phyloP scores from a whole-genome alignment of 495 filamentous ascomycete genomes.

The Rhypophila decipiens region DNA sequence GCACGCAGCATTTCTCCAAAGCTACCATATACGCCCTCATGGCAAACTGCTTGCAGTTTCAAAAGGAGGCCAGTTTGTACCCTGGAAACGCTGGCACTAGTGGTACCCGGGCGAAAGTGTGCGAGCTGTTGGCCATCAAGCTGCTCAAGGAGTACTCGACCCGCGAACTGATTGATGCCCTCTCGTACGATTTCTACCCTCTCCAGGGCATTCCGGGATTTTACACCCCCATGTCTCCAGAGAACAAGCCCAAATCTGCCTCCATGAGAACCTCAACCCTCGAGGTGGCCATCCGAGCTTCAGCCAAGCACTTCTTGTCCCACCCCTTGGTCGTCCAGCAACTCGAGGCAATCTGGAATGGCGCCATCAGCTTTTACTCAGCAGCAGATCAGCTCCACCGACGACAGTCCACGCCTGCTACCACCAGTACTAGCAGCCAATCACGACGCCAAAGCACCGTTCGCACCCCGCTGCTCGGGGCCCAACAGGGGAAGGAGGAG shows the following conservation, averaged over 20 bases:
- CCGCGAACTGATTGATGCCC: slow-evolving; percentile 80
- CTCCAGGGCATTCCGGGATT: slow-evolving; percentile 60
- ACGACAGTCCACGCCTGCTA: slow-evolving; percentile 13
- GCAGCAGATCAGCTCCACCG: slow-evolving; percentile 77
- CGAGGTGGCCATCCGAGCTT: slow-evolving; percentile 82
- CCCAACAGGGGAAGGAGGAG: slow-evolving; percentile 33
- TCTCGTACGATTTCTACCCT: slow-evolving; percentile 91
- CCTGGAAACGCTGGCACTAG: slow-evolving; percentile 77
- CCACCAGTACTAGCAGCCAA: slow-evolving; percentile 10
- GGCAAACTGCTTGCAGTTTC: slow-evolving; percentile 89
- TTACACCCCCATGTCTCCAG: slow-evolving; percentile 40
- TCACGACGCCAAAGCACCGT: slow-evolving; percentile 28
- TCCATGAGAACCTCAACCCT: slow-evolving; percentile 79
- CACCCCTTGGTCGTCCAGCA: slow-evolving; percentile 89
- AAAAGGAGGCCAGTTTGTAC: slow-evolving; percentile 73
- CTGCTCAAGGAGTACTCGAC: slow-evolving; percentile 82
- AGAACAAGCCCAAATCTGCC: slow-evolving; percentile 33
- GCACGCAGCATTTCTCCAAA: slow-evolving; percentile 69
- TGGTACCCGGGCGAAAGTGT: slow-evolving; percentile 75
- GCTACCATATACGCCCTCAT: slow-evolving; percentile 84
- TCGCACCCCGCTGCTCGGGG: slow-evolving; percentile 37
- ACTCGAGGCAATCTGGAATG: slow-evolving; percentile 92
- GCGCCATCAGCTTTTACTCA: slow-evolving; percentile 86
- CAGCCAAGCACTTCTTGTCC: slow-evolving; percentile 82
- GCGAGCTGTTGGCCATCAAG: slow-evolving; percentile 88